phyloP scores from a whole-genome alignment of 2,329 filamentous ascomycete species.

The Monosporascus sp. region DNA sequence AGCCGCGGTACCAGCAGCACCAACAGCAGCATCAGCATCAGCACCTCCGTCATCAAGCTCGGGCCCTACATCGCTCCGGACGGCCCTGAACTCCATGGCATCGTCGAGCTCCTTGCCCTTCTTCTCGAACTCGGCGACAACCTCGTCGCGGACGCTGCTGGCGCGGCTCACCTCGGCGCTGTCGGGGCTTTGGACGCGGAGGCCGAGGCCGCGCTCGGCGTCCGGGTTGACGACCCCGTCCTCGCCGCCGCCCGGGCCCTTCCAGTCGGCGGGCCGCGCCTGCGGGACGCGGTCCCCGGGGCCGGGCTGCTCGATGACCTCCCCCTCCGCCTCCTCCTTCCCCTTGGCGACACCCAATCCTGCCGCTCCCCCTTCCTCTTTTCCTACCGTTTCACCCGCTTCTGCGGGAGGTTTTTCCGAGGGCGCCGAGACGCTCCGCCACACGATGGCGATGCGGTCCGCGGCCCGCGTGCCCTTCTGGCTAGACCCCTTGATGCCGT shows the following conservation, averaged over 20 bases:
- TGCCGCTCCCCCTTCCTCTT: conserved; percentile 7
- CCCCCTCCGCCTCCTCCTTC: conserved; percentile 6
- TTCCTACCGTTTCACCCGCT: conserved; percentile 7
- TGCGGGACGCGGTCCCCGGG: conserved; percentile 66
- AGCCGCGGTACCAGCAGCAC: neutral
- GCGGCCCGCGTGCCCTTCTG: conserved; percentile 77
- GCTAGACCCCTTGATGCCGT: conserved; percentile 87
- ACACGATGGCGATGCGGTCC: conserved; percentile 79
- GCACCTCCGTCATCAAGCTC: conserved; percentile 4
- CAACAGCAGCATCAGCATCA: neutral
- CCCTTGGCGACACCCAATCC: conserved; percentile 15
- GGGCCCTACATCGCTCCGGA: conserved; percentile 11
- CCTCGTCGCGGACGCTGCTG: conserved; percentile 55
- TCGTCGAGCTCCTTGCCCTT: conserved; percentile 19
- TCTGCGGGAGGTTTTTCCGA: conserved; percentile 13
- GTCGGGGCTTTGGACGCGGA: conserved; percentile 58
- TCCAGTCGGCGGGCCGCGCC: conserved; percentile 68
- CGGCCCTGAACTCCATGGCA: conserved; percentile 6
- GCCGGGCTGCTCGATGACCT: conserved; percentile 59
- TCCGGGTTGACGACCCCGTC: conserved; percentile 34
- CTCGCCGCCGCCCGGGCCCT: conserved; percentile 40
- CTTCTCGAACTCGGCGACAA: conserved; percentile 7
- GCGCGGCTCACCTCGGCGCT: conserved; percentile 67
- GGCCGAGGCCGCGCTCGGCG: conserved; percentile 59
- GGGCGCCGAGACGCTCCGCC: conserved; percentile 48